Evolutionary conservation across 2,329 filamentous ascomycete genomes (phyloP).

Genomic region (Pseudovirgaria hyperparasitica): DNA sequence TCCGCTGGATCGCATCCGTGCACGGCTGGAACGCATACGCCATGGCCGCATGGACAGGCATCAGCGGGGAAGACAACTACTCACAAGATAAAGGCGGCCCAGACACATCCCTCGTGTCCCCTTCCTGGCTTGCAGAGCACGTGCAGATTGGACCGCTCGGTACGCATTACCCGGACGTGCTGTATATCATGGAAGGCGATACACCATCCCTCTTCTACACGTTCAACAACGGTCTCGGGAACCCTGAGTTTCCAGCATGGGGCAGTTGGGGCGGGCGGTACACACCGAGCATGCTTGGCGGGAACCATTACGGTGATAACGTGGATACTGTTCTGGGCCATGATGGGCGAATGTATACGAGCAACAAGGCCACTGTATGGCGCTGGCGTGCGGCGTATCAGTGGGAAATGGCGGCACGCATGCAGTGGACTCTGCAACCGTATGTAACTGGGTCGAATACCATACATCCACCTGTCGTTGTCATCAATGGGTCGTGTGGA

Average conservation of each 20-base stretch:
- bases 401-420: slow-evolving; percentile 31
- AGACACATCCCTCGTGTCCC: slow-evolving; percentile 30
- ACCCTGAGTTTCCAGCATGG: slow-evolving; percentile 29
- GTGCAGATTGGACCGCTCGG: slow-evolving; percentile 35
- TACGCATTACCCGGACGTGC: slow-evolving; percentile 23
- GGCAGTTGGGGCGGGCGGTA: slow-evolving; percentile 36
- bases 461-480: slow-evolving; percentile 24
- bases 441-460: slow-evolving; percentile 4
- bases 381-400: slow-evolving; percentile 35
- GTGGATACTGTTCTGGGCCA: slow-evolving; percentile 13
- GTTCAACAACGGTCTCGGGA: slow-evolving; percentile 30
- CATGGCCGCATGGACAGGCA: slow-evolving; percentile 40
- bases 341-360: slow-evolving; percentile 14
- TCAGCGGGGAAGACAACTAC: slow-evolving; percentile 31
- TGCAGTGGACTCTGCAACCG: slow-evolving; percentile 28
- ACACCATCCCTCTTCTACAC: slow-evolving; percentile 33
- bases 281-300: slow-evolving; percentile 13
- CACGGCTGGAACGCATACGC: slow-evolving; percentile 41
- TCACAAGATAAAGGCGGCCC: slow-evolving; percentile 30
- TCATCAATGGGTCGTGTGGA: slow-evolving; percentile 8
- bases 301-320: slow-evolving; percentile 15
- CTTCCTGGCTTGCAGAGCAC: slow-evolving; percentile 36
- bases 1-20: slow-evolving; percentile 40
- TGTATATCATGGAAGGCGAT: slow-evolving; percentile 39
- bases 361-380: slow-evolving; percentile 34